Conservation (phyloP, 2,329 filamentous ascomycete genomes). For the Microthyrium microscopicum region DNA sequence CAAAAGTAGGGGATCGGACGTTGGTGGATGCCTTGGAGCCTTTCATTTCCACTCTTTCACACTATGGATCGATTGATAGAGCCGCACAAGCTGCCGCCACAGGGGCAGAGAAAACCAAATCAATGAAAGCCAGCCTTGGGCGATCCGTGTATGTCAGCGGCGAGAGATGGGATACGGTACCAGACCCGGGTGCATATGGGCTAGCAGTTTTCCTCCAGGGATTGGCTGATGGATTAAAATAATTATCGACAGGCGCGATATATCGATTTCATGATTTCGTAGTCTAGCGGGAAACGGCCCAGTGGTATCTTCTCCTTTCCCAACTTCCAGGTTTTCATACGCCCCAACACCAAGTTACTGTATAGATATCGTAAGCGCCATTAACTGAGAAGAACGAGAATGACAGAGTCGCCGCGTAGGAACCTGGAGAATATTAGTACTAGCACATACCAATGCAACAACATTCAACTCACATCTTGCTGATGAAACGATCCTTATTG, state of each 20-base stretch:
- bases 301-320: too few relatives aligned
- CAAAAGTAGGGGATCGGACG: slow-evolving; percentile 75
- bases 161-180: slow-evolving; percentile 53
- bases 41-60: slow-evolving; percentile 57
- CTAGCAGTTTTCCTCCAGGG: slow-evolving; percentile 72
- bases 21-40: slow-evolving; percentile 79
- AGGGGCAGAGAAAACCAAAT: slow-evolving; percentile 71
- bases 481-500: slow-evolving; percentile 97
- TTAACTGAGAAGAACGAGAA: slow-evolving; percentile 70
- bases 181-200: slow-evolving; percentile 62
- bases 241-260: background rate
- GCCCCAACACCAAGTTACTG: too few relatives aligned
- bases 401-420: slow-evolving; percentile 72
- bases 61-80: slow-evolving; percentile 48
- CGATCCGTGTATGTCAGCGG: slow-evolving; percentile 70
- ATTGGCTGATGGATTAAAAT: slow-evolving; percentile 36
- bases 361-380: too few relatives aligned
- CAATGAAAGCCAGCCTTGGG: slow-evolving; percentile 80
- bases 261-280: background rate
- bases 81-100: slow-evolving; percentile 60
- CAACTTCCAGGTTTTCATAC: too few relatives aligned
- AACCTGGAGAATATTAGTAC: slow-evolving; percentile 39
- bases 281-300: too few relatives aligned
- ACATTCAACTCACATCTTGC: slow-evolving; percentile 63
- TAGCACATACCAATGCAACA: background rate